Conservation (phyloP, 2,329 filamentous ascomycete species). For the Calonectria hongkongensis region DNA sequence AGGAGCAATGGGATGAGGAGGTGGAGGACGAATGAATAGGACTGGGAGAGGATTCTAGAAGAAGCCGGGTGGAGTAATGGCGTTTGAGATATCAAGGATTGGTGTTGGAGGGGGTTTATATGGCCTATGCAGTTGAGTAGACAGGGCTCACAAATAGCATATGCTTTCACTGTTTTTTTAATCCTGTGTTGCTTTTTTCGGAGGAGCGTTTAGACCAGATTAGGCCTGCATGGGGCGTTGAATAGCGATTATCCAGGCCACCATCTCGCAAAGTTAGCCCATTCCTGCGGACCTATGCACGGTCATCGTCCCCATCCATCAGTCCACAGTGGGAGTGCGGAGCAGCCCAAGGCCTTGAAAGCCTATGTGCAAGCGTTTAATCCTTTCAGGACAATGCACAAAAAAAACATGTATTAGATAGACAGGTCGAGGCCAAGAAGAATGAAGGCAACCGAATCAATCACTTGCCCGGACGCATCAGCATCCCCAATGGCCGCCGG, state of each 20-base stretch:
- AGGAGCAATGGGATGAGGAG: constrained; percentile 88
- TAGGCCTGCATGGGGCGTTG: background rate
- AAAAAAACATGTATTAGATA: background rate
- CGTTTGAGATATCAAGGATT: constrained; percentile 41
- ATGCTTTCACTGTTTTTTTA: constrained; percentile 7
- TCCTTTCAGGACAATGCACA: too few species aligned
- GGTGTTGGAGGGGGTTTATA: constrained; percentile 37
- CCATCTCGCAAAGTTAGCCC: background rate
- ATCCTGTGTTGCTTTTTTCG: background rate
- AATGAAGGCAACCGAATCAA: background rate
- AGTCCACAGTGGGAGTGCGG: background rate
- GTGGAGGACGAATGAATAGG: constrained; percentile 76
- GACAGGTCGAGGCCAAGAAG: constrained; percentile 1
- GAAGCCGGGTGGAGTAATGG: constrained; percentile 22
- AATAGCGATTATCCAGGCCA: background rate
- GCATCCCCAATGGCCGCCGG: constrained; percentile 7
- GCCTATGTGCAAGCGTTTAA: too few species aligned
- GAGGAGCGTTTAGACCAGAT: background rate
- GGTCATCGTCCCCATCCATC: constrained; percentile 13
- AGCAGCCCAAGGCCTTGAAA: background rate
- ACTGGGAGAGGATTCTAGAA: background rate
- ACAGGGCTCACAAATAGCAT: constrained; percentile 41
- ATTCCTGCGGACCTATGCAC: constrained; percentile 5
- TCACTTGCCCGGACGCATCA: background rate
- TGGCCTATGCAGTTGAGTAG: constrained; percentile 25